Conservation (phyloP, 352 stramenopile genomes). For the Globisporangium paddicum region DNA sequence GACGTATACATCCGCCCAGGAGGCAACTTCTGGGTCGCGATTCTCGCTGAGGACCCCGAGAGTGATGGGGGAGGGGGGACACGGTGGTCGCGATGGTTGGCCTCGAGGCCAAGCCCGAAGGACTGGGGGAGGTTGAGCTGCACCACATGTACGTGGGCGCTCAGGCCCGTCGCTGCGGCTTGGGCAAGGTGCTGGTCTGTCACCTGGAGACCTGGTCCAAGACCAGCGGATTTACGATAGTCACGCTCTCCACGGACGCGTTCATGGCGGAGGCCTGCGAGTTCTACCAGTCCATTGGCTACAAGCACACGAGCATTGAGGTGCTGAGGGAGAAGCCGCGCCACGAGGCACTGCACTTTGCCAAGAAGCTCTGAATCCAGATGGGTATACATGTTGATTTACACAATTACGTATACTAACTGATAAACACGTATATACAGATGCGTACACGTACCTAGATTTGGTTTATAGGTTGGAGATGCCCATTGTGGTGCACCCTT, state of each 20-base stretch:
- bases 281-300: constrained; percentile 8
- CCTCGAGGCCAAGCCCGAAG: constrained; percentile 22
- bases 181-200: not conserved
- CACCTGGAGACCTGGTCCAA: constrained; percentile 1
- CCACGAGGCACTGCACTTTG: constrained; percentile 7
- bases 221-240: not conserved
- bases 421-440: too few species aligned
- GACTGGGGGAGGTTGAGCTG: constrained; percentile 12
- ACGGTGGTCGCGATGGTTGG: constrained; percentile 26
- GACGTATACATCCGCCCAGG: constrained; percentile 29
- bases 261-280: constrained; percentile 8
- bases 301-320: constrained; percentile 1
- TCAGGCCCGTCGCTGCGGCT: not conserved
- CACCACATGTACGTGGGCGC: constrained; percentile 8
- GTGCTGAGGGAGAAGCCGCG: constrained; percentile 8
- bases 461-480: too few species aligned
- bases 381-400: not conserved
- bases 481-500: too few species aligned
- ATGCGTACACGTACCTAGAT: too few species aligned
- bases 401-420: not conserved
- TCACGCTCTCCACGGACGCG: constrained; percentile 4
- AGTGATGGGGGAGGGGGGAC: not conserved
- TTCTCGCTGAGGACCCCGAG: not conserved
- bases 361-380: not conserved
- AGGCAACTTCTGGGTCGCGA: constrained; percentile 50